A percentile compares a stretch with the other conserved stretches of the same genome.
phyloP scores from a whole-genome alignment of 1,139 yeast species.

The Geotrichum fermentans region DNA sequence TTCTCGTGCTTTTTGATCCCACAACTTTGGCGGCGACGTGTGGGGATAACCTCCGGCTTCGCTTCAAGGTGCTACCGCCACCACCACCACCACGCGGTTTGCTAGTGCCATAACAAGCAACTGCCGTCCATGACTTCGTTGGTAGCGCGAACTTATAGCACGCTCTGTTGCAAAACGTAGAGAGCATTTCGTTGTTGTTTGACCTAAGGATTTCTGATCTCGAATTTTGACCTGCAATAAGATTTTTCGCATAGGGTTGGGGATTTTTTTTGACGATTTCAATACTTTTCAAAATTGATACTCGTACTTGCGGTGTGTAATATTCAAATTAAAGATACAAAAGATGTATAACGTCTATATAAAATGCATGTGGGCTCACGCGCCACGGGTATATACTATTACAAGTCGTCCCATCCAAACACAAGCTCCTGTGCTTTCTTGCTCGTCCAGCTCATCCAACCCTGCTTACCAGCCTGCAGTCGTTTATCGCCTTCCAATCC shows the following conservation, averaged over 20 bases:
- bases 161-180: conserved; percentile 1
- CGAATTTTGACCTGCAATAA: too few species aligned
- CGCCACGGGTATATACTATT: too few species aligned
- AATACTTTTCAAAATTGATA: too few species aligned
- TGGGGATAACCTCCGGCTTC: conserved; percentile 25
- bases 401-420: conserved; percentile 56
- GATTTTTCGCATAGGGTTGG: too few species aligned
- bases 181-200: neutral
- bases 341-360: too few species aligned
- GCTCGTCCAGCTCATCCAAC: conserved; percentile 38
- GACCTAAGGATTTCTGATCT: too few species aligned
- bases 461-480: conserved; percentile 21
- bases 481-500: conserved; percentile 14
- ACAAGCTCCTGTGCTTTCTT: conserved; percentile 39
- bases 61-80: conserved; percentile 6
- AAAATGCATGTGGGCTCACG: too few species aligned
- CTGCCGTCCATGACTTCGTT: neutral
- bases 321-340: too few species aligned
- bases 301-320: too few species aligned
- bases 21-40: conserved; percentile 21
- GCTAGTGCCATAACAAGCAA: conserved; percentile 4
- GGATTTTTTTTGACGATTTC: too few species aligned
- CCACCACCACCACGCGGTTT: conserved; percentile 1
- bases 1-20: conserved; percentile 1
- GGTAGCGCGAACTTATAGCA: neutral